phyloP scores from a whole-genome alignment of 176 grass and related monocot species.

The barley (Hordeum vulgare) region DNA sequence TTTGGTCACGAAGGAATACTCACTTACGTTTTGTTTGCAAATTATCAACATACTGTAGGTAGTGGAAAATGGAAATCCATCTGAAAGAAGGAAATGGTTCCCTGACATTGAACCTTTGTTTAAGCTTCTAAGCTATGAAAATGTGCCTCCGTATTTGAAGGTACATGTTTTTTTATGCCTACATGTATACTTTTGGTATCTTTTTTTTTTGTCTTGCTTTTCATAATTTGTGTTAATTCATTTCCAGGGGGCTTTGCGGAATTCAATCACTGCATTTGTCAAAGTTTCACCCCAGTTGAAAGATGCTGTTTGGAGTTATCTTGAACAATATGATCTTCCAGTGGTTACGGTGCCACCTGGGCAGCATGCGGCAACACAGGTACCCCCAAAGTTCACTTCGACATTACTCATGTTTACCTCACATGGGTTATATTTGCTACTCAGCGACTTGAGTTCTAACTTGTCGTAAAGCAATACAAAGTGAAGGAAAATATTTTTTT shows the following conservation, averaged over 20 bases:
- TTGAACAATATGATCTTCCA: slow-evolving; percentile 96
- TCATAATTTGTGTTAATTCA: slow-evolving; percentile 18
- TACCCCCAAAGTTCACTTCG: slow-evolving; percentile 16
- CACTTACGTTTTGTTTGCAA: background rate
- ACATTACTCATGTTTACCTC: background rate
- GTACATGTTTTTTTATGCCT: slow-evolving; percentile 25
- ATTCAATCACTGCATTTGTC: slow-evolving; percentile 80
- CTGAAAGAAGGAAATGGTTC: slow-evolving; percentile 84
- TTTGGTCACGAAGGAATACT: background rate
- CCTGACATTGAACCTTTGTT: slow-evolving; percentile 90
- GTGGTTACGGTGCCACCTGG: slow-evolving; percentile 51
- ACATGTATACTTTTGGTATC: background rate
- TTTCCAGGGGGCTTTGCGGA: slow-evolving; percentile 78
- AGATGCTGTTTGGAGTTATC: slow-evolving; percentile 86
- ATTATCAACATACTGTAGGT: slow-evolving; percentile 53
- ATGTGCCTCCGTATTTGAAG: slow-evolving; percentile 97
- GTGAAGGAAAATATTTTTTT: background rate
- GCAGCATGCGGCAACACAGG: slow-evolving; percentile 60
- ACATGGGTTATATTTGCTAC: background rate
- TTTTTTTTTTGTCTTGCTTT: background rate
- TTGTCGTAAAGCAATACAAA: slow-evolving; percentile 6
- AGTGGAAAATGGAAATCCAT: slow-evolving; percentile 94
- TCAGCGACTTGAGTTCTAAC: background rate
- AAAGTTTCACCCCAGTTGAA: slow-evolving; percentile 80
- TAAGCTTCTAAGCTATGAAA: slow-evolving; percentile 97